These are phyloP conservation scores for Claviceps africana DNA, from an alignment of 2,329 filamentous ascomycete genomes.

Conservation along the genomic window DNA sequence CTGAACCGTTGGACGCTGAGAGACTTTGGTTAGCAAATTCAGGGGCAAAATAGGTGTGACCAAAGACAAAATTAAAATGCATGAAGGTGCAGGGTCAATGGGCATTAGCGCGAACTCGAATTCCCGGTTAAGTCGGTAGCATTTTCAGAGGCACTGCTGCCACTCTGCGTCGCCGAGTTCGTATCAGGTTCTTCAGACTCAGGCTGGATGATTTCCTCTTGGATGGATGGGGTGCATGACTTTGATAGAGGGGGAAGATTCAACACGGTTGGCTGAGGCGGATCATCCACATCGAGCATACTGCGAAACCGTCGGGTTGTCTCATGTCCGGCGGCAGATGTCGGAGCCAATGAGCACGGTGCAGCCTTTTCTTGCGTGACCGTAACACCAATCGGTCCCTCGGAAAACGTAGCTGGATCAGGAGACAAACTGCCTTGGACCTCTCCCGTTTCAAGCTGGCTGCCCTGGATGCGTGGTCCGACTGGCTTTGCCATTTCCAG, in stretches of 20 bases:
- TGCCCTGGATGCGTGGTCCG: conserved; percentile 32
- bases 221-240: conserved; percentile 22
- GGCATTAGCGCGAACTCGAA: conserved; percentile 5
- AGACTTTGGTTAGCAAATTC: conserved; percentile 4
- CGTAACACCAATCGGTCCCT: conserved; percentile 22
- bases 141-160: not conserved
- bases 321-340: conserved; percentile 6
- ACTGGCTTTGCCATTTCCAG: conserved; percentile 29
- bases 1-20: conserved; percentile 33
- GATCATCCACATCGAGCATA: conserved; percentile 39
- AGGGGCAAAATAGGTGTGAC: not conserved
- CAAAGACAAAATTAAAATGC: not conserved
- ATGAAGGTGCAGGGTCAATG: conserved; percentile 20
- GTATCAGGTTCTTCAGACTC: not conserved
- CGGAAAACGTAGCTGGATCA: conserved; percentile 8
- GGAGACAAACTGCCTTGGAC: not conserved
- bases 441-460: conserved; percentile 29
- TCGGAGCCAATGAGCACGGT: conserved; percentile 4
- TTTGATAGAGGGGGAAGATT: conserved; percentile 33
- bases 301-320: conserved; percentile 29
- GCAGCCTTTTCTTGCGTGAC: conserved; percentile 7
- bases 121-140: not conserved
- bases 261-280: conserved; percentile 29
- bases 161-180: not conserved
- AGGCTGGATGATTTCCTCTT: conserved; percentile 9